Conservation (phyloP, 495 filamentous ascomycete genomes). For the Neurospora terricola region DNA sequence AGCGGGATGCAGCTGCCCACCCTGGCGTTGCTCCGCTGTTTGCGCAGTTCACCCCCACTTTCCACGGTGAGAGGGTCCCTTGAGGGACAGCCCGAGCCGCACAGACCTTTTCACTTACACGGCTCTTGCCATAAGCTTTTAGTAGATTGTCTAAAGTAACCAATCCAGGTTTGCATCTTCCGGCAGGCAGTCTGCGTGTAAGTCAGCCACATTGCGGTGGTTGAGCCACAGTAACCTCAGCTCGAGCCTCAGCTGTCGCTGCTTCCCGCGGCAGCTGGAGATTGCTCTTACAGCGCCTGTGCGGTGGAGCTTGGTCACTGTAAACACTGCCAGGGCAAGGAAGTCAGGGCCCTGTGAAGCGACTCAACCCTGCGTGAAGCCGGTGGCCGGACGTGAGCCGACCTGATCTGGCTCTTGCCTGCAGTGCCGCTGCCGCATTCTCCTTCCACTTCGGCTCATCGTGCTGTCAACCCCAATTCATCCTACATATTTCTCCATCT, state of each 20-base stretch:
- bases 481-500: not conserved
- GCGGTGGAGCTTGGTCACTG: not conserved
- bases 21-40: not conserved
- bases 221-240: not conserved
- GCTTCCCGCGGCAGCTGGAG: not conserved
- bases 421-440: not conserved
- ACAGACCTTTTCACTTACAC: not conserved
- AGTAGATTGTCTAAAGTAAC: not conserved
- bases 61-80: not conserved
- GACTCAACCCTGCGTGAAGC: not conserved
- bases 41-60: not conserved
- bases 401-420: not conserved
- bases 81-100: not conserved
- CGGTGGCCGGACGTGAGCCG: not conserved
- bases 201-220: not conserved
- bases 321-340: not conserved
- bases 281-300: not conserved
- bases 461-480: not conserved
- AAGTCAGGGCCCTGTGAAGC: not conserved
- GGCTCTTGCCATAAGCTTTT: not conserved
- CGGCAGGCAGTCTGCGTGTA: not conserved
- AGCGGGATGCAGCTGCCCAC: not conserved
- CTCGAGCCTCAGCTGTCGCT: not conserved
- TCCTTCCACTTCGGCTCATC: not conserved
- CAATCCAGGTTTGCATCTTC: not conserved